Conservation (phyloP, 1,284 basidiomycete genomes). For the Neolentinus lepideus region DNA sequence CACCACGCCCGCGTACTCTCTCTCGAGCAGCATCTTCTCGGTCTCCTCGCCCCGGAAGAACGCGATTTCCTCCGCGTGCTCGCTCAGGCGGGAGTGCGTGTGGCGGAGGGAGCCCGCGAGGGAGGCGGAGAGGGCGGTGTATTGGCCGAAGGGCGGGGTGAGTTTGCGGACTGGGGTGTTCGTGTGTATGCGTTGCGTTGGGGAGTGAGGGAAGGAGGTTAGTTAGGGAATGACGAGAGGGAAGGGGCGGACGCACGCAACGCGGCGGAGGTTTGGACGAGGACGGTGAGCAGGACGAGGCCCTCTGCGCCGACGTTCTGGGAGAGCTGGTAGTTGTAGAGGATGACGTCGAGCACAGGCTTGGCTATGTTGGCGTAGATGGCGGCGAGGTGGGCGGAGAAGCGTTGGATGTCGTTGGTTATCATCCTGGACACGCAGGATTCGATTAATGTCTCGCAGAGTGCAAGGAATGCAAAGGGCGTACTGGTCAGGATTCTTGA, state of each 20-base stretch:
- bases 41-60: conserved; percentile 89
- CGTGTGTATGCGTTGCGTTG: background rate
- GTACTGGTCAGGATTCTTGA: conserved; percentile 94
- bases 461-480: conserved; percentile 12
- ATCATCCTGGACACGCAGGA: conserved; percentile 65
- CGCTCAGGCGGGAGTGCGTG: conserved; percentile 88
- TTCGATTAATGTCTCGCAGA: conserved; percentile 6
- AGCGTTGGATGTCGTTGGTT: conserved; percentile 92
- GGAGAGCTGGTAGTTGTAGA: conserved; percentile 96
- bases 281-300: conserved; percentile 75
- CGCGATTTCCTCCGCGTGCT: conserved; percentile 92
- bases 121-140: conserved; percentile 78
- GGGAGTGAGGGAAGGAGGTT: conserved; percentile 1
- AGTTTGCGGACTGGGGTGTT: conserved; percentile 61
- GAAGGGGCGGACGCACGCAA: conserved; percentile 48
- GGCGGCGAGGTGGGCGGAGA: conserved; percentile 86
- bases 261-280: conserved; percentile 79
- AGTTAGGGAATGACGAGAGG: conserved; percentile 1
- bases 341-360: conserved; percentile 86
- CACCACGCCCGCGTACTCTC: conserved; percentile 84
- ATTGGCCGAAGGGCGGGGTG: conserved; percentile 93
- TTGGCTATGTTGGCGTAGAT: conserved; percentile 95
- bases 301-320: conserved; percentile 95
- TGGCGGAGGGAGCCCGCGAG: conserved; percentile 89
- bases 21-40: conserved; percentile 91